Base-by-base conservation (phyloP, 352 stramenopile genomes). In the Pythium phragmitis region DNA sequence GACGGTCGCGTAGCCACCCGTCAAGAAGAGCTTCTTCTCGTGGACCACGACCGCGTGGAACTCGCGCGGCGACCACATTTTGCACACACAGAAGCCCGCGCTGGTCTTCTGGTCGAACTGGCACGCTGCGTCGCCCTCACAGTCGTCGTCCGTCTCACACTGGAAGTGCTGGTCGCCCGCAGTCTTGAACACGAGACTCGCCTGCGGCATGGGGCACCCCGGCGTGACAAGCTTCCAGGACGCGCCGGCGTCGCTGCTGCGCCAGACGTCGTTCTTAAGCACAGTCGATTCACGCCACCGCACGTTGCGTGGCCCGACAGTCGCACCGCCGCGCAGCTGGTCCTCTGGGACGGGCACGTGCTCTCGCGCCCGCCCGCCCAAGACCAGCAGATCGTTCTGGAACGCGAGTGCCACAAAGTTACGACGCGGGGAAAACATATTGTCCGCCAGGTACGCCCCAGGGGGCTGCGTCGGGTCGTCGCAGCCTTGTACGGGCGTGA, bases 221-320 rank as follows among this genome's bases (percentile, higher is more conserved):
- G 76, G 77, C 17, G 81, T 92, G 28, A 89, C 83, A 14, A 92
- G 75, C 48, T 77, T 82, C 83, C 83, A 92, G 17, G 83, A 90
- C 8, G 77, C 75, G 9, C 80, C 84, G 26, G 80, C 72, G 63
- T 91, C 82, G 16, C 73, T 84, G 48, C 79, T 91, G n/a, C 77
- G 71, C 84, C 84, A 92, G 19, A 92, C 78, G 58, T 92, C 83
- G 59, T 92, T 92, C 54, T 91, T 91, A 17, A 92, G 68, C 8
- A 92, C 81, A 0, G 76, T 72, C 52, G 76, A 85, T 67, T 92
- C 83, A 5, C 84, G 69, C 82, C 79, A 91, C 3, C 79, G 74
- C 1, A 56, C 75, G 45, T 77, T 85, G 17, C 65, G 60, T 0
- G 79, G 75, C 0, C 64, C 65, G 11, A 73, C 61, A 14, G 52